Base-by-base conservation (phyloP, 2,329 filamentous ascomycete genomes). In the Botrytis elliptica region DNA sequence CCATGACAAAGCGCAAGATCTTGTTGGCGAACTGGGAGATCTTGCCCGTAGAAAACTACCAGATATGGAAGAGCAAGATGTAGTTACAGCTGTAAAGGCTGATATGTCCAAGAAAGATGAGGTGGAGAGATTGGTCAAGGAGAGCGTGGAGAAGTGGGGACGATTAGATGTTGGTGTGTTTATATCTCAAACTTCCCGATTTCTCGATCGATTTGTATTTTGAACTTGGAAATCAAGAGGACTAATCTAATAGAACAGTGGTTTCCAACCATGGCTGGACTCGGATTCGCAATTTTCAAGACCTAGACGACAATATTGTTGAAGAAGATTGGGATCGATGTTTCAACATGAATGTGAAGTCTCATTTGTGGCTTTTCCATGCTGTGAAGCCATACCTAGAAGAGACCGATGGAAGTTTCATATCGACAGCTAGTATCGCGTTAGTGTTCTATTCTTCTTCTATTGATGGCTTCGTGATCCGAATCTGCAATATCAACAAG, bases 221-320 rank as follows among this genome's bases (percentile, higher is more conserved):
- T 22, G 6, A 7, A 4, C 0, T 36, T 71, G 16, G n/a, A 6
- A 4, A 20, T 16, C 2, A 14, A 9, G 18, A 12, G 25, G 25
- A 55, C 29, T 40, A 18, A 40, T n/a, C 20, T 16, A 42, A 9
- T 36, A 9, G 22, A 22, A 22, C 4, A 59, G 85, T 96, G 64
- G 88, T 95, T 78, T 92, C 91, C 3, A 96, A 96, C 81, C 92
- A 91, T 12, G 87, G 87, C 4, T 89, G 86, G 86, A 87, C 86
- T 0, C 79, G 78, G 25, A 80, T 86, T 25, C 82, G 85, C 20
- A 81, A 86, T 69, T 82, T 88, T 64, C 79, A 75, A 12, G 80
- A 86, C 76, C 79, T 89, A 40, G 84, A 87, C 40, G 87, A 89
- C 18, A 88, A 87, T 74, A 80, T 85, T n/a, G 77, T 83, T 42